phyloP scores from a whole-genome alignment of 148 eudicot genomes.

The Cornus kousa region DNA sequence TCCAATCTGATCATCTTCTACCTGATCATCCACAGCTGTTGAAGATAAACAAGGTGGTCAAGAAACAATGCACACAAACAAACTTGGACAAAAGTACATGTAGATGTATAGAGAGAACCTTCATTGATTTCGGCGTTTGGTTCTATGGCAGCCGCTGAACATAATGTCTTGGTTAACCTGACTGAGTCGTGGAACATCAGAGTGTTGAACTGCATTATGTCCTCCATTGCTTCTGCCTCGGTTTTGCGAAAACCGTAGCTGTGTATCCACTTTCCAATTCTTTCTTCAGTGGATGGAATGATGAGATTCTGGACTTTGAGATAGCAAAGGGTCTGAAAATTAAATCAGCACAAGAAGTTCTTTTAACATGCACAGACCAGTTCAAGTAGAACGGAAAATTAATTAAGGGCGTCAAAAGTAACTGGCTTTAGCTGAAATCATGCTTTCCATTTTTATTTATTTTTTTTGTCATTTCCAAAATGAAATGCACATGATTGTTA shows the following conservation, averaged over 20 bases:
- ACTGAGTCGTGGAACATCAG: conserved; percentile 48
- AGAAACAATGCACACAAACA: not conserved
- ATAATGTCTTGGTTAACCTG: conserved; percentile 39
- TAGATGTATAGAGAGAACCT: not conserved
- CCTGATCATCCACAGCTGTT: not conserved
- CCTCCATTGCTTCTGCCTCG: not conserved
- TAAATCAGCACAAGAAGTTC: not conserved
- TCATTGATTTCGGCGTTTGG: not conserved
- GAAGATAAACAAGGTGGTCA: not conserved
- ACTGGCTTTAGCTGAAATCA: no score
- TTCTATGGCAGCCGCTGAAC: not conserved
- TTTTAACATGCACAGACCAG: not conserved
- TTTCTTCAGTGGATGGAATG: conserved; percentile 38
- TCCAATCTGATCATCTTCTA: no score
- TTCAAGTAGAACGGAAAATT: no score
- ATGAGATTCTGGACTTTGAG: conserved; percentile 32
- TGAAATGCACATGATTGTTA: no score
- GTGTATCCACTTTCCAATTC: conserved; percentile 27
- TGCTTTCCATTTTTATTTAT: no score
- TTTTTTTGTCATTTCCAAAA: no score
- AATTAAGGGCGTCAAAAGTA: no score
- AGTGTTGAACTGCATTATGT: conserved; percentile 26
- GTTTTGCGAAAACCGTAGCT: conserved; percentile 26
- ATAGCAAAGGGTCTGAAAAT: conserved; percentile 32
- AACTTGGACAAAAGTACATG: not conserved